phyloP scores from a whole-genome alignment of 2,329 filamentous ascomycete species.

The Colletotrichum spinosum region DNA sequence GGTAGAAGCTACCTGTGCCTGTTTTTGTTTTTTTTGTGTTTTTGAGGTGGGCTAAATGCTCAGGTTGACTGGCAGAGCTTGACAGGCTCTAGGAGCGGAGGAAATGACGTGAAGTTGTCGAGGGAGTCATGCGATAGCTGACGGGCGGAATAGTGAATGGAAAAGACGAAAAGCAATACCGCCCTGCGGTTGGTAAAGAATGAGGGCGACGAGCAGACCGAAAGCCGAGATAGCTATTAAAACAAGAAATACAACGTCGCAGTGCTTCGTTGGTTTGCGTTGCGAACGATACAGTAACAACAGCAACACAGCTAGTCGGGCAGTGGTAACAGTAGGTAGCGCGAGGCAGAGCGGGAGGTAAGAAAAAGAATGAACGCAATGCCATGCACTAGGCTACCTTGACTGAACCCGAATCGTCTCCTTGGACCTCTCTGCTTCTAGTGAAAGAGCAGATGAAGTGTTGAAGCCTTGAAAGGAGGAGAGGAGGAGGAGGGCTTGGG shows the following conservation, averaged over 20 bases:
- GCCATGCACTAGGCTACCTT: constrained; percentile 13
- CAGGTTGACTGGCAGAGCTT: constrained; percentile 23
- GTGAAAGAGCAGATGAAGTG: constrained; percentile 39
- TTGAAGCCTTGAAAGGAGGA: constrained; percentile 31
- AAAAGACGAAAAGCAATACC: constrained; percentile 37
- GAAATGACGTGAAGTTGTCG: constrained; percentile 32
- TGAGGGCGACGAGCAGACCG: constrained; percentile 34
- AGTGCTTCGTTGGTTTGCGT: constrained; percentile 3
- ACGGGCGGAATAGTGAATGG: constrained; percentile 21
- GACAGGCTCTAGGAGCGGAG: constrained; percentile 34
- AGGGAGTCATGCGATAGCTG: constrained; percentile 35
- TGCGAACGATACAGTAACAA: constrained; percentile 11
- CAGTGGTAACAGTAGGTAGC: background rate
- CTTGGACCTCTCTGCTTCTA: constrained; percentile 39
- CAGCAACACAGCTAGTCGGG: constrained; percentile 29
- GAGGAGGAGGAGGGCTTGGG: constrained; percentile 34
- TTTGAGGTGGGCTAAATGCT: constrained; percentile 24
- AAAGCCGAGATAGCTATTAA: constrained; percentile 33
- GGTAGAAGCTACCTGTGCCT: constrained; percentile 21
- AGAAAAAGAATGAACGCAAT: constrained; percentile 18
- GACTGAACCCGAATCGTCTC: constrained; percentile 32
- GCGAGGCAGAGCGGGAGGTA: constrained; percentile 16
- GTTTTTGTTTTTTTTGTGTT: constrained; percentile 6
- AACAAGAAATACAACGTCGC: constrained; percentile 32
- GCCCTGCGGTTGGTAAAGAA: constrained; percentile 37